Evolutionary conservation across 306 rosid genomes (phyloP).

Genomic region (Abrus precatorius): DNA sequence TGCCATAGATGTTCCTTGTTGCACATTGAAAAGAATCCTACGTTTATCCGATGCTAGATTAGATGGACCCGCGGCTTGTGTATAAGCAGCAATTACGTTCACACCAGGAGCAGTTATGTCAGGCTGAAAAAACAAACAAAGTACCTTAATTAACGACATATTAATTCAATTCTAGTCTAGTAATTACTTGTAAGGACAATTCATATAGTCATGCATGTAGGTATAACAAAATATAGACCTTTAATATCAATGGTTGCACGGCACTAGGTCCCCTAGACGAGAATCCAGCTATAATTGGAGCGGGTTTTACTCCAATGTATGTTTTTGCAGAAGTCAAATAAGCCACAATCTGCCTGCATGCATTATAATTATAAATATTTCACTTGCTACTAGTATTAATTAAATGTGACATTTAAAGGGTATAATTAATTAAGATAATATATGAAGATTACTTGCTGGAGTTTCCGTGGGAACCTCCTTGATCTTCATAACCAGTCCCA

Average conservation of each 20-base stretch:
- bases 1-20: conserved; percentile 66
- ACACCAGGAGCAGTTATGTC: conserved; percentile 74
- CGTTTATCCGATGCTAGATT: conserved; percentile 33
- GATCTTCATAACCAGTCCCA: not conserved
- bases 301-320: conserved; percentile 49
- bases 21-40: conserved; percentile 36
- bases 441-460: not conserved
- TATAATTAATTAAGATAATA: not conserved
- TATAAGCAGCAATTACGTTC: conserved; percentile 58
- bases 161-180: too few relatives aligned
- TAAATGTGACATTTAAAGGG: not conserved
- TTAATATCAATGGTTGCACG: conserved; percentile 55
- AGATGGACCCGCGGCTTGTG: conserved; percentile 43
- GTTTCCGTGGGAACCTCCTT: not conserved
- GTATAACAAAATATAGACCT: conserved; percentile 51
- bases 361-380: not conserved
- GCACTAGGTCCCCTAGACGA: conserved; percentile 74
- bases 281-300: conserved; percentile 67
- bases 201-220: not conserved
- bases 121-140: conserved; percentile 49
- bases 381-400: not conserved
- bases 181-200: not conserved
- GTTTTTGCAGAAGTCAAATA: conserved; percentile 52
- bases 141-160: too few relatives aligned
- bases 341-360: conserved; percentile 52